Evolutionary conservation across 1,284 basidiomycete genomes (phyloP).

Genomic region (Ustilago tritici): DNA sequence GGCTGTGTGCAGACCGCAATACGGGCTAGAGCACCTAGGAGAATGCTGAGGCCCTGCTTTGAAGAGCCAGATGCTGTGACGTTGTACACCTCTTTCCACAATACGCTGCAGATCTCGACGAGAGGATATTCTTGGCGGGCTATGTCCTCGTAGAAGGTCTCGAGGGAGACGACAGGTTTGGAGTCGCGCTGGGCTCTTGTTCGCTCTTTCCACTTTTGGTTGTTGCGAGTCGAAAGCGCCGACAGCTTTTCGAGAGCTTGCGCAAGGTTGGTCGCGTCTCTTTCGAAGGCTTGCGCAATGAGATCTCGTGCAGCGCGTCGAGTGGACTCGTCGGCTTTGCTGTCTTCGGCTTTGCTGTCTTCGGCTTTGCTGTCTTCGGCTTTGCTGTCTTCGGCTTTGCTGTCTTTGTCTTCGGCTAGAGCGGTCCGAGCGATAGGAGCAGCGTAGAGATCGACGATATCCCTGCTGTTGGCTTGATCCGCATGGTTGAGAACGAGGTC

Average conservation of each 20-base stretch:
- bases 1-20: slow-evolving; percentile 46
- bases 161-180: slow-evolving; percentile 17
- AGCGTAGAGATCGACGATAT: slow-evolving; percentile 61
- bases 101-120: slow-evolving; percentile 41
- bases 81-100: slow-evolving; percentile 52
- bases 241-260: slow-evolving; percentile 36
- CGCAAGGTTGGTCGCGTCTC: slow-evolving; percentile 39
- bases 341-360: slow-evolving; percentile 7
- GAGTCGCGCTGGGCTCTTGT: slow-evolving; percentile 23
- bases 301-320: slow-evolving; percentile 46
- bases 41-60: slow-evolving; percentile 40
- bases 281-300: slow-evolving; percentile 42
- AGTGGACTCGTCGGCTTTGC: slow-evolving; percentile 25
- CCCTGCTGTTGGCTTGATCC: slow-evolving; percentile 43
- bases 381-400: slow-evolving; percentile 29
- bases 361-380: background rate
- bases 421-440: slow-evolving; percentile 48
- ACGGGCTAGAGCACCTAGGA: slow-evolving; percentile 43
- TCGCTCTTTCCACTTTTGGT: slow-evolving; percentile 27
- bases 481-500: slow-evolving; percentile 39
- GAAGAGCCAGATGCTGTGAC: slow-evolving; percentile 21
- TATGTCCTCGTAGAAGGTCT: slow-evolving; percentile 29
- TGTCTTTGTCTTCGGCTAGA: too few relatives aligned
- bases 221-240: slow-evolving; percentile 30
- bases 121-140: slow-evolving; percentile 30